Percentiles rank a stretch among this genome's conserved stretches.
Conservation (phyloP, 352 stramenopile genomes). For the Globisporangium echinulatum region DNA sequence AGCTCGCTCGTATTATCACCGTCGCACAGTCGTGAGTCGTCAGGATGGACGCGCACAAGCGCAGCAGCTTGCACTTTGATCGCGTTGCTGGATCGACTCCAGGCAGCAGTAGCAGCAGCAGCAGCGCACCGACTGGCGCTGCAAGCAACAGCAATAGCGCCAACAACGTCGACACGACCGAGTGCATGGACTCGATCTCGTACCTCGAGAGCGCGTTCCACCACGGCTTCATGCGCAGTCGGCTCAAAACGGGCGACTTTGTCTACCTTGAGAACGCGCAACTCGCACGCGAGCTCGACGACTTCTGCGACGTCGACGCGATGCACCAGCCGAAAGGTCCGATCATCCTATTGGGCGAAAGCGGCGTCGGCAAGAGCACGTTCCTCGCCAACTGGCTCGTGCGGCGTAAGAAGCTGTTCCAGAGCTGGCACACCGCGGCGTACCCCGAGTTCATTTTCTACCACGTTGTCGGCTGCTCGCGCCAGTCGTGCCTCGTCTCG, state of each 20-base stretch:
- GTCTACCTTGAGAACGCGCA: constrained; percentile 67
- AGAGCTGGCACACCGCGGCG: constrained; percentile 66
- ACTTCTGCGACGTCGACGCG: constrained; percentile 80
- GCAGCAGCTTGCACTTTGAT: neutral
- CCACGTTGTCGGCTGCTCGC: constrained; percentile 85
- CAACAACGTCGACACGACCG: constrained; percentile 20
- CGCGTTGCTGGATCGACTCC: constrained; percentile 2
- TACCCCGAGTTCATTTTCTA: constrained; percentile 89
- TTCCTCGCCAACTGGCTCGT: constrained; percentile 82
- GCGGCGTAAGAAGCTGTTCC: constrained; percentile 79
- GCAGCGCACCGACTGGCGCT: neutral
- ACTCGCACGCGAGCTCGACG: constrained; percentile 60
- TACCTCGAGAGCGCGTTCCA: constrained; percentile 78
- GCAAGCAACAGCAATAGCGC: too few species aligned
- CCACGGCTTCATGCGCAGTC: constrained; percentile 73
- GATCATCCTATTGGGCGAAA: constrained; percentile 70
- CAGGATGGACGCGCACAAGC: neutral
- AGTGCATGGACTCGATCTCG: constrained; percentile 78
- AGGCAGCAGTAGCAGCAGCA: constrained; percentile 13
- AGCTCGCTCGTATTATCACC: too few species aligned
- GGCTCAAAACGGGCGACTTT: constrained; percentile 61
- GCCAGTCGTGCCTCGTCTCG: constrained; percentile 81
- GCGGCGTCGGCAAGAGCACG: constrained; percentile 63
- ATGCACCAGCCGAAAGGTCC: constrained; percentile 78
- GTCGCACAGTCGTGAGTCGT: too few species aligned